Evolutionary conservation across 768 basidiomycete species (phyloP).

Genomic region (Russula griseocarnosa): DNA sequence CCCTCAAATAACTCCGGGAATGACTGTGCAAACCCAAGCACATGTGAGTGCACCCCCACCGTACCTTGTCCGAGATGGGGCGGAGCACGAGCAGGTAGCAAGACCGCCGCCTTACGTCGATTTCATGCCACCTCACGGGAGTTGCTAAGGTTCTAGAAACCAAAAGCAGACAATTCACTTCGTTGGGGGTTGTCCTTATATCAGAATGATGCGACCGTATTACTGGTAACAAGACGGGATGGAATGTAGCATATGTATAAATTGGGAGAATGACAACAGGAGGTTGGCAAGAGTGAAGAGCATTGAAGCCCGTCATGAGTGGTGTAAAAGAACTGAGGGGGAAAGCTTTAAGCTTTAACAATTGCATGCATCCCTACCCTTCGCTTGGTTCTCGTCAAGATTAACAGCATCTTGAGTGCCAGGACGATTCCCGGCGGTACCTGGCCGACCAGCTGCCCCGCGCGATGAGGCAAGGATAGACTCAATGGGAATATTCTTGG

Average conservation of each 20-base stretch:
- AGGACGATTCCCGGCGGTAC: slow-evolving; percentile 49
- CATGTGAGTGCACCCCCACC: slow-evolving; percentile 65
- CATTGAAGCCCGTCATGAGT: slow-evolving; percentile 8
- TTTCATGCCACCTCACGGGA: slow-evolving; percentile 31
- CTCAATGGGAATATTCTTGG: slow-evolving; percentile 89
- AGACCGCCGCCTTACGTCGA: slow-evolving; percentile 41
- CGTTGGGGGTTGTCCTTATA: slow-evolving; percentile 13
- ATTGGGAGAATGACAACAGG: slow-evolving; percentile 27
- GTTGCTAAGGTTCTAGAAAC: background rate
- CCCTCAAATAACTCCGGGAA: slow-evolving; percentile 29
- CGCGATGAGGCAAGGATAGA: slow-evolving; percentile 85
- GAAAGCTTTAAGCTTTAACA: slow-evolving; percentile 57
- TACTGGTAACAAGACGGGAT: slow-evolving; percentile 26
- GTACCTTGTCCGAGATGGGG: slow-evolving; percentile 55
- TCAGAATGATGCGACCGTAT: slow-evolving; percentile 31
- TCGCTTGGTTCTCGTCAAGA: slow-evolving; percentile 61
- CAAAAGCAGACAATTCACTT: slow-evolving; percentile 29
- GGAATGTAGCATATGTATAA: slow-evolving; percentile 29
- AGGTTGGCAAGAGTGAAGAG: slow-evolving; percentile 9
- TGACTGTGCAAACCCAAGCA: slow-evolving; percentile 26
- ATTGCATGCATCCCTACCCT: slow-evolving; percentile 75
- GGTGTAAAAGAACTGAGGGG: slow-evolving; percentile 6
- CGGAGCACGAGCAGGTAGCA: slow-evolving; percentile 34
- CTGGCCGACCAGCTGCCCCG: slow-evolving; percentile 59
- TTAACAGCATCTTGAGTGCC: slow-evolving; percentile 59